Evolutionary conservation across 2,329 filamentous ascomycete species (phyloP).

Genomic region (Ambrosiella beaveri): DNA sequence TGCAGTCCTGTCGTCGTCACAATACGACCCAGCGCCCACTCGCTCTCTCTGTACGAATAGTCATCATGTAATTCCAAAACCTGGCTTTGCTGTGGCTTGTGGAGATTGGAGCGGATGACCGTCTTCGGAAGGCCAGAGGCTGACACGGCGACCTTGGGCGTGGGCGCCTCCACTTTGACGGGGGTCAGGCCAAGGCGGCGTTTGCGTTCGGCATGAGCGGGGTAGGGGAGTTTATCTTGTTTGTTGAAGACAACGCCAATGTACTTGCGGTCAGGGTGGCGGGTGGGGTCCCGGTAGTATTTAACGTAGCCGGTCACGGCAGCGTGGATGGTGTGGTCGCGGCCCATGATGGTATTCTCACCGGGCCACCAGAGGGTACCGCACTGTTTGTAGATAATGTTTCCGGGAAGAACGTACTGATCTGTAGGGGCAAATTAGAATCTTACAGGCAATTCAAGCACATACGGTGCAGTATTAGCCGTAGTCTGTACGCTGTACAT

Average conservation of each 20-base stretch:
- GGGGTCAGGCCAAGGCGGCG: conserved; percentile 60
- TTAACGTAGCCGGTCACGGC: conserved; percentile 78
- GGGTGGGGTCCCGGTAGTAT: conserved; percentile 78
- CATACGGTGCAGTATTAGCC: no score
- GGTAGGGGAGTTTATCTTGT: conserved; percentile 61
- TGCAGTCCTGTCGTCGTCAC: conserved; percentile 33
- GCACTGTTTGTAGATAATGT: conserved; percentile 95
- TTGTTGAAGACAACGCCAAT: conserved; percentile 86
- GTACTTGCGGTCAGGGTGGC: conserved; percentile 76
- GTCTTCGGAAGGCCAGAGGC: conserved; percentile 32
- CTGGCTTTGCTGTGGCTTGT: conserved; percentile 26
- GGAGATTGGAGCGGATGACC: conserved; percentile 24
- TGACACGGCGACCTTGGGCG: conserved; percentile 25
- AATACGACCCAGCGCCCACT: conserved; percentile 39
- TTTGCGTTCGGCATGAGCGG: conserved; percentile 53
- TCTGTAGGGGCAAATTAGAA: conserved; percentile 29
- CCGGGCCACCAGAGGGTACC: conserved; percentile 89
- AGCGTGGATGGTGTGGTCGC: conserved; percentile 91
- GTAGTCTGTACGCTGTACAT: background rate
- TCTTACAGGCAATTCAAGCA: no score
- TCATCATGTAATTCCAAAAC: conserved; percentile 33
- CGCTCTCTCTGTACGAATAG: conserved; percentile 44
- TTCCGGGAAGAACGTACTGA: conserved; percentile 85
- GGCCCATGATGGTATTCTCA: conserved; percentile 87
- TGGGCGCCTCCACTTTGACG: conserved; percentile 19